Conservation (phyloP, 2,329 filamentous ascomycete species). For the Fonsecaea monophora region DNA sequence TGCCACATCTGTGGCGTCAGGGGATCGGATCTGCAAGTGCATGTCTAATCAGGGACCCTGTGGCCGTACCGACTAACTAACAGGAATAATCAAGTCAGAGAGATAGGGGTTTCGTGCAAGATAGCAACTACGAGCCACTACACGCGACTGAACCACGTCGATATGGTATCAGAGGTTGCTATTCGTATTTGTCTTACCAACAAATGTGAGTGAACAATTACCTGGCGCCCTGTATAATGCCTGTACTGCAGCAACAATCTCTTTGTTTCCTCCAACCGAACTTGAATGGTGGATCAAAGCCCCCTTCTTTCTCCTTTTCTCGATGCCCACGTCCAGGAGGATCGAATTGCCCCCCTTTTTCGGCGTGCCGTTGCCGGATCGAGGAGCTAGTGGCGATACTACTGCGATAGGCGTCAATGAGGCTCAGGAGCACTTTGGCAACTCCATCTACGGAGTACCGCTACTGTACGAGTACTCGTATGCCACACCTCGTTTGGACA, state of each 20-base stretch:
- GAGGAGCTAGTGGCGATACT: slow-evolving; percentile 4
- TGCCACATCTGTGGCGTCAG: not conserved
- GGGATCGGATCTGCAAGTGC: slow-evolving; percentile 2
- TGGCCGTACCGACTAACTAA: not conserved
- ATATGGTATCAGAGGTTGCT: not conserved
- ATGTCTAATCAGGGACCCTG: too few relatives aligned
- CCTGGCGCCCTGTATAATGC: slow-evolving; percentile 1
- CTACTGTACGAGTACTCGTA: not conserved
- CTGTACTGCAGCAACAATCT: not conserved
- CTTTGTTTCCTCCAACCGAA: slow-evolving; percentile 4
- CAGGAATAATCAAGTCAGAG: not conserved
- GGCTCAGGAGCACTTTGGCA: not conserved
- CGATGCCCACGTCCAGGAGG: not conserved
- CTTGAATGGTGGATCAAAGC: slow-evolving; percentile 1
- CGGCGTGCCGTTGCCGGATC: slow-evolving; percentile 9
- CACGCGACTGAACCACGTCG: not conserved
- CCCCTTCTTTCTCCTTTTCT: slow-evolving; percentile 7
- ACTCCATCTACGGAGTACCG: too few relatives aligned
- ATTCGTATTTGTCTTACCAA: not conserved
- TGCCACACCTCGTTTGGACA: not conserved
- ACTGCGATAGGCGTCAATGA: slow-evolving; percentile 5
- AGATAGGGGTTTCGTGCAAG: not conserved
- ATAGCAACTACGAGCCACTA: too few relatives aligned
- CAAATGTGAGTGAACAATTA: not conserved
- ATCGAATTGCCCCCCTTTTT: slow-evolving; percentile 4